Evolutionary conservation across 2,329 filamentous ascomycete species (phyloP).

Genomic region (Amesomyces nigricolor): DNA sequence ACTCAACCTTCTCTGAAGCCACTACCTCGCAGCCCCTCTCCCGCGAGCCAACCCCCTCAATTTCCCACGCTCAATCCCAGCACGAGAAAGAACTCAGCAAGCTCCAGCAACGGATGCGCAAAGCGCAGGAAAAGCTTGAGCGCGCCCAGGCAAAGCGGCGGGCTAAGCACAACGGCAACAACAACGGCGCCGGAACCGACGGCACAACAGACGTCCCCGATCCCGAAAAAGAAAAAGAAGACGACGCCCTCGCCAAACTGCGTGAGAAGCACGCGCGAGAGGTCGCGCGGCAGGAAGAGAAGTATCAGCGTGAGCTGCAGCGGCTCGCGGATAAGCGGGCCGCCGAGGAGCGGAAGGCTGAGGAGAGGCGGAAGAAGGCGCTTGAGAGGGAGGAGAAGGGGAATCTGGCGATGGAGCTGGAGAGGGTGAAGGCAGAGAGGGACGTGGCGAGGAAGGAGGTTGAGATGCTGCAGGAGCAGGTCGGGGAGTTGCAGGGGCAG

Average conservation of each 20-base stretch:
- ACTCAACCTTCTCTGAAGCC: conserved; percentile 34
- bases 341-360: conserved; percentile 55
- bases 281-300: conserved; percentile 60
- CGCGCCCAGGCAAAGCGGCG: conserved; percentile 35
- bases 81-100: conserved; percentile 62
- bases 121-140: conserved; percentile 58
- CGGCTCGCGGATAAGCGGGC: conserved; percentile 60
- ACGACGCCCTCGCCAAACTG: conserved; percentile 48
- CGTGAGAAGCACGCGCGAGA: conserved; percentile 60
- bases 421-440: conserved; percentile 45
- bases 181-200: conserved; percentile 24
- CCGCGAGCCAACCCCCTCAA: conserved; percentile 21
- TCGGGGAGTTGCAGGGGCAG: conserved; percentile 54
- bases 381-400: conserved; percentile 49
- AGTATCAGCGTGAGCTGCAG: conserved; percentile 57
- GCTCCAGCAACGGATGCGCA: conserved; percentile 53
- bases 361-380: conserved; percentile 47
- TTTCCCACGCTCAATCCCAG: conserved; percentile 26
- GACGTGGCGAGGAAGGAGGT: conserved; percentile 49
- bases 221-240: conserved; percentile 23
- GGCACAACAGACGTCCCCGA: background rate
- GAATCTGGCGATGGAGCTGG: conserved; percentile 47
- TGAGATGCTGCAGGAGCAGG: conserved; percentile 48
- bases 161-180: conserved; percentile 35
- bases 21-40: conserved; percentile 14